These are phyloP conservation scores for Triglochin maritima DNA, from an alignment of 106 monocot genomes.

Conservation along the genomic window DNA sequence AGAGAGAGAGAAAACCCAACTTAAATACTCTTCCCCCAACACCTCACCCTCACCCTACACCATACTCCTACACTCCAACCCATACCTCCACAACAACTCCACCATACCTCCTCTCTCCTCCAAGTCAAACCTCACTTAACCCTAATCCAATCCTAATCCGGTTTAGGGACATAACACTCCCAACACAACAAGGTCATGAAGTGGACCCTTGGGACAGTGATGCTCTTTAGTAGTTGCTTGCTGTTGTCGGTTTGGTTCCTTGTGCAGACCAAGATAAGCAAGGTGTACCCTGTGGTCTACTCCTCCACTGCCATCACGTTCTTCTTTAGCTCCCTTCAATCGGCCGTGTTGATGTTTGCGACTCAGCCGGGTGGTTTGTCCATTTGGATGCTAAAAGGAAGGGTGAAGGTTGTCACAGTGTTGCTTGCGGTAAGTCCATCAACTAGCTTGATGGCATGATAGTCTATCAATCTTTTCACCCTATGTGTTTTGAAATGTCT, in stretches of 20 bases:
- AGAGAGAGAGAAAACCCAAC: too few relatives aligned
- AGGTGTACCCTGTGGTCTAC: conserved; percentile 61
- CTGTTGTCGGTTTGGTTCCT: conserved; percentile 63
- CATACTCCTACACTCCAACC: too few relatives aligned
- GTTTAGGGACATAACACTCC: too few relatives aligned
- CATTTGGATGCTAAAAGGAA: conserved; percentile 28
- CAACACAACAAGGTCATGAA: background rate
- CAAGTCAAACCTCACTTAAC: too few relatives aligned
- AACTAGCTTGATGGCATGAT: background rate
- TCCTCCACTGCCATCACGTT: conserved; percentile 45
- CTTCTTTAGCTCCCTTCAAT: conserved; percentile 61
- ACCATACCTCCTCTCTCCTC: too few relatives aligned
- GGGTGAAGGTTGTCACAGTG: conserved; percentile 40
- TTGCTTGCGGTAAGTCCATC: conserved; percentile 33
- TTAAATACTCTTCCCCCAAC: too few relatives aligned
- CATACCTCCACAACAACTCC: too few relatives aligned
- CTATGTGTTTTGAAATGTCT: background rate
- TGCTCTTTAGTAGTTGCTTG: conserved; percentile 28
- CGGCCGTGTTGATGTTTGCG: conserved; percentile 22
- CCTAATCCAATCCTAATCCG: too few relatives aligned
- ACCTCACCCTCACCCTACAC: too few relatives aligned
- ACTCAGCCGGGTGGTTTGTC: conserved; percentile 29
- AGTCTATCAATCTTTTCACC: background rate
- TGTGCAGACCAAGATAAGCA: conserved; percentile 38
- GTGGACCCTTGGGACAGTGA: conserved; percentile 29